phyloP scores from a whole-genome alignment of 345 rosid genomes.

The Ceriops decandra region DNA sequence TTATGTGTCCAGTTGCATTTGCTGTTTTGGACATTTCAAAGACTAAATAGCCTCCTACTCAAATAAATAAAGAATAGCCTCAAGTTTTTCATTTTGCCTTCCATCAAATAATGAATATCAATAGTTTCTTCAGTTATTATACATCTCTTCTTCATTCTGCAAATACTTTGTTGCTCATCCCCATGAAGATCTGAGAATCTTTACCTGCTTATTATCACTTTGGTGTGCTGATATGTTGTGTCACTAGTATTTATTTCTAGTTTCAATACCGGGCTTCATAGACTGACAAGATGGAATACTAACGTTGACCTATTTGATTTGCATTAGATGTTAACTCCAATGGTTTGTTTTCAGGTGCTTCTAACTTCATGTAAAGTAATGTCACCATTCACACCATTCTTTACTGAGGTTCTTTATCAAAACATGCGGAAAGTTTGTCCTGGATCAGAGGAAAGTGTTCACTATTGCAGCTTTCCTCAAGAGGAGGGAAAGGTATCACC shows the following conservation, averaged over 20 bases:
- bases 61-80: background rate
- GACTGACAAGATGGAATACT: background rate
- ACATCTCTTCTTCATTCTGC: too few species aligned
- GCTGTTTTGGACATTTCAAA: background rate
- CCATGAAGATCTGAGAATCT: too few species aligned
- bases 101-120: too few species aligned
- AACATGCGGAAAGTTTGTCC: constrained; percentile 74
- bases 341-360: constrained; percentile 65
- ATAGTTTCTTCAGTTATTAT: too few species aligned
- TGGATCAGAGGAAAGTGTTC: constrained; percentile 82
- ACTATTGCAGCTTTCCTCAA: constrained; percentile 76
- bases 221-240: too few species aligned
- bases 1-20: background rate
- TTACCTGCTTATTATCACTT: too few species aligned
- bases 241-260: background rate
- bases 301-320: background rate
- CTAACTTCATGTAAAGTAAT: constrained; percentile 92
- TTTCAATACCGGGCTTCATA: background rate
- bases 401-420: constrained; percentile 89
- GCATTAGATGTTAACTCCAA: background rate
- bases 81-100: background rate
- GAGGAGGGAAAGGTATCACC: constrained; percentile 72
- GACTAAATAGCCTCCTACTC: background rate
- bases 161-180: too few species aligned
- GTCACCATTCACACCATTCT: constrained; percentile 99